phyloP scores from a whole-genome alignment of 495 filamentous ascomycete species.

The Penicillium cinerascens region DNA sequence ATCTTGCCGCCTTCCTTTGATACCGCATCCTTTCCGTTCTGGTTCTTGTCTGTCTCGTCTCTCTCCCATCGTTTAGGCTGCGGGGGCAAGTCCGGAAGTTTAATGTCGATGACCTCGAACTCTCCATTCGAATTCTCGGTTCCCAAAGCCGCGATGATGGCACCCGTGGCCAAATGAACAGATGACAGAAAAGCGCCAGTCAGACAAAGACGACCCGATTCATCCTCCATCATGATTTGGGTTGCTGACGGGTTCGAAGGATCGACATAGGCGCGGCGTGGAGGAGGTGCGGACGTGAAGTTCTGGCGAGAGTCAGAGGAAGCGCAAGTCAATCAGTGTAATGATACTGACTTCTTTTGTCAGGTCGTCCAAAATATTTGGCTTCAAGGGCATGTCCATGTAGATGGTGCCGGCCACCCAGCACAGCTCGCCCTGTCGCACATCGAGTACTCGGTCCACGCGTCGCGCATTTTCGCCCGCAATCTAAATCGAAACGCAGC shows the following conservation, averaged over 20 bases:
- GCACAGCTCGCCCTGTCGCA: conserved; percentile 91
- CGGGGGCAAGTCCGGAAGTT: conserved; percentile 77
- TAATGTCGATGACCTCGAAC: conserved; percentile 87
- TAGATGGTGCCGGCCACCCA: conserved; percentile 95
- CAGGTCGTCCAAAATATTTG: conserved; percentile 93
- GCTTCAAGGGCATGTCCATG: conserved; percentile 96
- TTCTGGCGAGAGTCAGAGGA: conserved; percentile 47
- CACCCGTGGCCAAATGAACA: conserved; percentile 80
- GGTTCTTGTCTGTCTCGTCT: conserved; percentile 31
- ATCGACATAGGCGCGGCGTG: conserved; percentile 70
- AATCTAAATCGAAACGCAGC: conserved; percentile 45
- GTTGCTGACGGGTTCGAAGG: conserved; percentile 43
- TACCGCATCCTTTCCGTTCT: conserved; percentile 18
- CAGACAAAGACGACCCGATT: conserved; percentile 85
- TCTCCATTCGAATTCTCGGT: conserved; percentile 90
- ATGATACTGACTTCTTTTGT: conserved; percentile 71
- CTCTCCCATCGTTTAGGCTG: conserved; percentile 76
- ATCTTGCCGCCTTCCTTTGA: conserved; percentile 60
- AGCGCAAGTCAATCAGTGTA: neutral
- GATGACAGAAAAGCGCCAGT: conserved; percentile 62
- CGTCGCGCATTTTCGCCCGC: conserved; percentile 68
- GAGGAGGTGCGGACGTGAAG: conserved; percentile 79
- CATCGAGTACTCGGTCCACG: conserved; percentile 87
- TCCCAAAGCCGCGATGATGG: conserved; percentile 85
- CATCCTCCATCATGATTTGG: conserved; percentile 87